A percentile compares a stretch with the other conserved stretches of the same genome.
phyloP scores from a whole-genome alignment of 768 basidiomycete genomes.

The Trichaptum fuscoviolaceum region DNA sequence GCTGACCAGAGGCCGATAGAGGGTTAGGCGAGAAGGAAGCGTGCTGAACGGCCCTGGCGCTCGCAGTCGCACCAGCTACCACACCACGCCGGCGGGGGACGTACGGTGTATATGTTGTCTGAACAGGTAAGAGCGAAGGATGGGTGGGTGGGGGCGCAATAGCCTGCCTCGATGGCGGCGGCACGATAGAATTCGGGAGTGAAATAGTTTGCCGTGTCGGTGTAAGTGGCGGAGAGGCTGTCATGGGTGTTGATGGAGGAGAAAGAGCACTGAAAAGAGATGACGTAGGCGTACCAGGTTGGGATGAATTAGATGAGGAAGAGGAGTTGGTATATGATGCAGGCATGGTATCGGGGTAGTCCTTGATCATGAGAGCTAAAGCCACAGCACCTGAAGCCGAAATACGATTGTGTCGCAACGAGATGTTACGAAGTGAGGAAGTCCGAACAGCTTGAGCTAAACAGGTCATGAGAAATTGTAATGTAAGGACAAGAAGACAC shows the following conservation, averaged over 20 bases:
- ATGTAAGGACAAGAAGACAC: slow-evolving; percentile 20
- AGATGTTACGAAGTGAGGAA: slow-evolving; percentile 83
- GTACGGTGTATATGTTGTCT: slow-evolving; percentile 82
- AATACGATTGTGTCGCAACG: slow-evolving; percentile 85
- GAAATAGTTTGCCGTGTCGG: slow-evolving; percentile 28
- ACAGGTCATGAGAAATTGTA: slow-evolving; percentile 7
- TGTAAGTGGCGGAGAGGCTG: slow-evolving; percentile 21
- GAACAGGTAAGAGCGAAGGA: slow-evolving; percentile 40
- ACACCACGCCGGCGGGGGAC: slow-evolving; percentile 58
- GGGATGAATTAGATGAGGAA: slow-evolving; percentile 10
- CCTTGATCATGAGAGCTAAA: slow-evolving; percentile 91
- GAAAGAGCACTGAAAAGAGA: slow-evolving; percentile 24
- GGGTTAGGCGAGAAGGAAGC: slow-evolving; percentile 25
- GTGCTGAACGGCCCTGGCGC: background rate
- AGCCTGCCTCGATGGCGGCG: slow-evolving; percentile 29
- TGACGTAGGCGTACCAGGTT: slow-evolving; percentile 27
- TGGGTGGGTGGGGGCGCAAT: slow-evolving; percentile 47
- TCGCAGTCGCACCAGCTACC: slow-evolving; percentile 18
- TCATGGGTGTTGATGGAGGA: slow-evolving; percentile 20
- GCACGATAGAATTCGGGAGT: slow-evolving; percentile 22
- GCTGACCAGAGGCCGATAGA: slow-evolving; percentile 38
- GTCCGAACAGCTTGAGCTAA: slow-evolving; percentile 78
- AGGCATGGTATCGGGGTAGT: slow-evolving; percentile 80
- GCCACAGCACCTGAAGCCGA: slow-evolving; percentile 82
- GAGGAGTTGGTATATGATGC: slow-evolving; percentile 14